A percentile compares a stretch with the other conserved stretches of the same genome.
Conservation (phyloP, 139 green algal genomes). For the Picochlorum sp. region DNA sequence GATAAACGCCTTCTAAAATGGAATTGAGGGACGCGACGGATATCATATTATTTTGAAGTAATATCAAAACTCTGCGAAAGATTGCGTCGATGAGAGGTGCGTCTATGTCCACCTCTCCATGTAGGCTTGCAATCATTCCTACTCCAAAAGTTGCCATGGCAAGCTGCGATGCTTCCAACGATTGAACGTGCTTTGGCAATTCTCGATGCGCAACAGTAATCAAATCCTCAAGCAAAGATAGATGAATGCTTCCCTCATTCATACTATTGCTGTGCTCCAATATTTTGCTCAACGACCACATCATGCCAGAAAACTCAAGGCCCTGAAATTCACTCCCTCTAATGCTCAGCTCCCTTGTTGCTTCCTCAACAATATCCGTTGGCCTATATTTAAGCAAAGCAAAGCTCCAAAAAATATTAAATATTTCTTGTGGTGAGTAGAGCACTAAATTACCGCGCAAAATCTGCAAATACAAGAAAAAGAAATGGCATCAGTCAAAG, state of each 20-base stretch:
- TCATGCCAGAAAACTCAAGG: constrained; percentile 8
- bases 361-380: background rate
- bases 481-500: background rate
- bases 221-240: background rate
- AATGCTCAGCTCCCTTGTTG: background rate
- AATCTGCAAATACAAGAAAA: background rate
- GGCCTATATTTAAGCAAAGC: background rate
- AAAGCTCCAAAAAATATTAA: background rate
- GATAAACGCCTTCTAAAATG: too few relatives aligned
- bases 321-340: background rate
- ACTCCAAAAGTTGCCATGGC: background rate
- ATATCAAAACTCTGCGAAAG: too few relatives aligned
- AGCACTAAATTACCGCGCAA: background rate
- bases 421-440: background rate
- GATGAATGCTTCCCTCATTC: background rate
- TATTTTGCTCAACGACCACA: constrained; percentile 17
- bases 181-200: background rate
- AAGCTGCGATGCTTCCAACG: background rate
- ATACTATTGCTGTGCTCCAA: background rate
- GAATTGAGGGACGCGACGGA: too few relatives aligned
- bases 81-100: background rate
- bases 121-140: background rate
- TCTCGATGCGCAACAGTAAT: background rate
- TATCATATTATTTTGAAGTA: too few relatives aligned
- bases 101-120: background rate